These are phyloP conservation scores for Aspergillus carlsbadensis DNA, from an alignment of 495 filamentous ascomycete genomes.

Conservation along the genomic window DNA sequence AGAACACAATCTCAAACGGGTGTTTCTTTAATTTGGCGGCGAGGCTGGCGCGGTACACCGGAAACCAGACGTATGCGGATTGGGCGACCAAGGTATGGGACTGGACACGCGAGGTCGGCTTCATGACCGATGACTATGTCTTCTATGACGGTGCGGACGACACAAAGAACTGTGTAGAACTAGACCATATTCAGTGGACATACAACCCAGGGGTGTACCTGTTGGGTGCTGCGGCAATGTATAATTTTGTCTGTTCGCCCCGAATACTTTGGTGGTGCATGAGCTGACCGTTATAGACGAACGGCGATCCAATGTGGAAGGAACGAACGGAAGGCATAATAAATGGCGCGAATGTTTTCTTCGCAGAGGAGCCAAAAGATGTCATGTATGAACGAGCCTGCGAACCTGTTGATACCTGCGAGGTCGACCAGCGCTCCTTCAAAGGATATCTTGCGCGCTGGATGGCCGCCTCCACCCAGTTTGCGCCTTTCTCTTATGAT, in stretches of 20 bases:
- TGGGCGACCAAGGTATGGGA: conserved; percentile 75
- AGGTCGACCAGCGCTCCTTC: conserved; percentile 78
- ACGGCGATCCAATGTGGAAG: conserved; percentile 53
- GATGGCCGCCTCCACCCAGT: conserved; percentile 67
- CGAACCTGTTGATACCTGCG: conserved; percentile 58
- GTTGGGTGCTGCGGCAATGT: conserved; percentile 42
- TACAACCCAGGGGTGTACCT: conserved; percentile 39
- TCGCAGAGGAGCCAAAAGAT: conserved; percentile 40
- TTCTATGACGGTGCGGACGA: conserved; percentile 67
- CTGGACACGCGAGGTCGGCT: conserved; percentile 63
- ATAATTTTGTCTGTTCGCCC: conserved; percentile 31
- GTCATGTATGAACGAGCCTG: conserved; percentile 70
- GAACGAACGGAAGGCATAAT: conserved; percentile 58
- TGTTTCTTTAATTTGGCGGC: conserved; percentile 79
- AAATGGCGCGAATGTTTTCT: conserved; percentile 53
- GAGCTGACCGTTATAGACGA: conserved; percentile 15
- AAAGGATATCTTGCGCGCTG: conserved; percentile 85
- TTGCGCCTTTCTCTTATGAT: conserved; percentile 65
- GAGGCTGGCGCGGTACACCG: conserved; percentile 71
- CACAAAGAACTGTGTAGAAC: conserved; percentile 38
- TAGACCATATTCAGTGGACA: conserved; percentile 39
- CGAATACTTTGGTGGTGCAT: background rate
- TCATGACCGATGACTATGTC: conserved; percentile 59
- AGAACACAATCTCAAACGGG: conserved; percentile 78
- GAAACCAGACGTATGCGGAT: conserved; percentile 73